Evolutionary conservation across 441 rosid genomes (phyloP), one percentile per base, ranked within the genome.

Genomic region (Erodium chrysanthum): DNA sequence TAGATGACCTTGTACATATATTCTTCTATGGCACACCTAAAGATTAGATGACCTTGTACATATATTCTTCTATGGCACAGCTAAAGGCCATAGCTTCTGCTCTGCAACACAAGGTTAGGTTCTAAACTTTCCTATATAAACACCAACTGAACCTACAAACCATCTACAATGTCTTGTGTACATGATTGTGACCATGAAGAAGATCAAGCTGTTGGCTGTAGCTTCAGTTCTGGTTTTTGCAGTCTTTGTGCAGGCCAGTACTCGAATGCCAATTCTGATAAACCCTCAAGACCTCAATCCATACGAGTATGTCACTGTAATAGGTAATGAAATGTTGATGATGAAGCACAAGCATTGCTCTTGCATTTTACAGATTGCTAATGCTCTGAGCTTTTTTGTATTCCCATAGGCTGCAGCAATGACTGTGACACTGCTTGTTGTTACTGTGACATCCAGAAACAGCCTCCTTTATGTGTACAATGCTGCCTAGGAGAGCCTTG

Each of bases 351-450:
- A 31, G 35, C 6, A 31, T 2, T 31, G 35, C 35, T 31, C 5
- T 31, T 31, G 4, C 35, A 31, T 31, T 31, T 2, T 31, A 31
- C 35, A 2, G 25, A 21, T 3, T 58, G 15, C 44, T 11, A 6
- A 10, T 9, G 29, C 1, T 17, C 0, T 46, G 46, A 21, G 5
- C 22, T 23, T 18, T 70, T 25, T 25, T 0, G 60, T 64, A 29
- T 72, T 65, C 33, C 59, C 62, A 73, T 65, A 80, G 93, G 93
- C 11, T 88, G 93, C 88, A 88, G 81, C 77, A 92, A 81, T 40
- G 76, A 86, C 73, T 89, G 96, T 21, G 88, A 83, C 56, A 84
- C 88, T 50, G 76, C 96, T 69, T 90, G 96, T 42, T 92, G 93
- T 78, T 66, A 82, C 68, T 89, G 96, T 65, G 78, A 83, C 76